Conservation (phyloP, 106 monocot genomes). For the Chionographis japonica region DNA sequence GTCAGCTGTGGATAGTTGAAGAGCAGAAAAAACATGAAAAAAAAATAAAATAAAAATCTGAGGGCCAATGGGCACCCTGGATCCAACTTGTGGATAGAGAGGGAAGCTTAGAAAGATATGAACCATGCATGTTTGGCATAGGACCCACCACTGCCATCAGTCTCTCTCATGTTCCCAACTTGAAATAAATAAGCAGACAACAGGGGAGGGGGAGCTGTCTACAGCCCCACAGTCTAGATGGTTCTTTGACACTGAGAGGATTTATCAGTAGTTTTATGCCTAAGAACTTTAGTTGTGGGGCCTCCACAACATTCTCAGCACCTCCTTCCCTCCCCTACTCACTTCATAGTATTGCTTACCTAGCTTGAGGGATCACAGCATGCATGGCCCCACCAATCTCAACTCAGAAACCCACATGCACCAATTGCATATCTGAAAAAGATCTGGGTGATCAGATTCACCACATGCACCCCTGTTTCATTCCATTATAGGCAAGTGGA, state of each 20-base stretch:
- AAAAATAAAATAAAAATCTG: conserved; percentile 9
- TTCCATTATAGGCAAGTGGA: neutral
- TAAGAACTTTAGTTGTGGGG: neutral
- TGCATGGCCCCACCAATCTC: neutral
- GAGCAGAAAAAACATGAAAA: neutral
- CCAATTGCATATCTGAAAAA: neutral
- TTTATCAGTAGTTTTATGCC: neutral
- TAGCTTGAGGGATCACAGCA: conserved; percentile 8
- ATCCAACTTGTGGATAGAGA: conserved; percentile 19
- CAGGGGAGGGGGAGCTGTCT: neutral
- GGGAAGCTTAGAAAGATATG: conserved; percentile 14
- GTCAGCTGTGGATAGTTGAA: conserved; percentile 2
- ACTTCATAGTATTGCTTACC: neutral
- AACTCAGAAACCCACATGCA: conserved; percentile 14
- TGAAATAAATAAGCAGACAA: neutral
- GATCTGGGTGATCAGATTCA: conserved; percentile 1
- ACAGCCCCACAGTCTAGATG: neutral
- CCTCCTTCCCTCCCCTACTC: neutral
- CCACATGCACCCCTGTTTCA: neutral
- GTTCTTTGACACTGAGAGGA: neutral
- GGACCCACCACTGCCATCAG: conserved; percentile 7
- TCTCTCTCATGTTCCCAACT: conserved; percentile 13
- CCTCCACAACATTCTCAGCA: neutral
- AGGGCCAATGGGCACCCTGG: conserved; percentile 10
- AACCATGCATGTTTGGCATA: conserved; percentile 10